These are phyloP conservation scores for Boletus sp. DNA, from an alignment of 768 basidiomycete species.

Conservation along the genomic window DNA sequence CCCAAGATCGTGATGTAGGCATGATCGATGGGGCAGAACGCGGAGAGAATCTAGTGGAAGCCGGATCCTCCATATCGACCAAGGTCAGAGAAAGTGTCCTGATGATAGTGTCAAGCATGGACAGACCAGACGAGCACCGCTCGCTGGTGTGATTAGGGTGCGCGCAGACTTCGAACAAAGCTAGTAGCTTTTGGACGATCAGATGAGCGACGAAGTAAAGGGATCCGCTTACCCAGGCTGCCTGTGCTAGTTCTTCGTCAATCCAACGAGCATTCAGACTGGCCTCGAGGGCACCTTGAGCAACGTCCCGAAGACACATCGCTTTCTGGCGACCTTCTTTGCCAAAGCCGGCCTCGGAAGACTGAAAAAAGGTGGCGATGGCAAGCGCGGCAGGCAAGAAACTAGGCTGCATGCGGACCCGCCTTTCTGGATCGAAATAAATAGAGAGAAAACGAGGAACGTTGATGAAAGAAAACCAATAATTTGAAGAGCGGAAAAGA, in stretches of 20 bases:
- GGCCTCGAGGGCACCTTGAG: conserved; percentile 66
- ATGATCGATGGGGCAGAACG: conserved; percentile 48
- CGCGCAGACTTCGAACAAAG: conserved; percentile 68
- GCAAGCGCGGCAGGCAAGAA: conserved; percentile 61
- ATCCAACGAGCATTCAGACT: conserved; percentile 70
- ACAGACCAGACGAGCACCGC: conserved; percentile 54
- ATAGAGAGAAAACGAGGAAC: conserved; percentile 62
- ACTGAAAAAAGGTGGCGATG: conserved; percentile 65
- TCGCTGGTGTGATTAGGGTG: conserved; percentile 57
- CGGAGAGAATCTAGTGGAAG: conserved; percentile 45
- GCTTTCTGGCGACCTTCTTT: conserved; percentile 52
- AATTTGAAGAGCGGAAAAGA: conserved; percentile 59
- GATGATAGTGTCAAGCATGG: conserved; percentile 66
- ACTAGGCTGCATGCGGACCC: conserved; percentile 64
- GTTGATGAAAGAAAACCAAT: conserved; percentile 75
- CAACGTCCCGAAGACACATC: conserved; percentile 59
- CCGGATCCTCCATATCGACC: conserved; percentile 57
- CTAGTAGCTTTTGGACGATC: conserved; percentile 47
- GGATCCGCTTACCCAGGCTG: conserved; percentile 60
- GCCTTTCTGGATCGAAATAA: conserved; percentile 51
- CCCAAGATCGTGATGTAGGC: conserved; percentile 11
- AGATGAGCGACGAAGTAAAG: conserved; percentile 5
- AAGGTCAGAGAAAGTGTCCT: conserved; percentile 55
- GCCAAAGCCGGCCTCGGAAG: conserved; percentile 57
- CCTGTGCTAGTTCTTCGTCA: conserved; percentile 70